These are phyloP conservation scores for Coniella vitis DNA, from an alignment of 2,329 filamentous ascomycete genomes.

Conservation along the genomic window DNA sequence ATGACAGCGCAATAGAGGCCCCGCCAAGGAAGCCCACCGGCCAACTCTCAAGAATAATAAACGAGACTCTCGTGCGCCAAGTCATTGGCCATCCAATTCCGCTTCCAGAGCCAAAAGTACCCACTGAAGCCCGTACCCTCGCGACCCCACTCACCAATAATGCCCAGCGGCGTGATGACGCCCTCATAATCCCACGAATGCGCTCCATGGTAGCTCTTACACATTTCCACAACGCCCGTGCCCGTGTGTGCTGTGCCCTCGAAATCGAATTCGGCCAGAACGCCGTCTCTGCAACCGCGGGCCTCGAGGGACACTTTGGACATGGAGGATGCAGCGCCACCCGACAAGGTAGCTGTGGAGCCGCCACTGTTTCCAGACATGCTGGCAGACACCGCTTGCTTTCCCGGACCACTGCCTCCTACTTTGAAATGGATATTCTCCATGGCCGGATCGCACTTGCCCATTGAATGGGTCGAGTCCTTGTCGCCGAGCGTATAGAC, in stretches of 20 bases:
- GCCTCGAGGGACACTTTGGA: slow-evolving; percentile 13
- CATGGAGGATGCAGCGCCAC: background rate
- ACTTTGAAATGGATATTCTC: slow-evolving; percentile 16
- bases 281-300: slow-evolving; percentile 10
- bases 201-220: slow-evolving; percentile 12
- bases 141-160: slow-evolving; percentile 25
- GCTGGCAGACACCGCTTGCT: background rate
- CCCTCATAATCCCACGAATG: slow-evolving; percentile 17
- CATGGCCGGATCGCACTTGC: slow-evolving; percentile 15
- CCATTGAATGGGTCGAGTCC: slow-evolving; percentile 5
- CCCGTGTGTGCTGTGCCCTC: slow-evolving; percentile 7
- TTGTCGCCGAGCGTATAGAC: slow-evolving; percentile 12
- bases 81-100: slow-evolving; percentile 14
- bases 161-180: slow-evolving; percentile 19
- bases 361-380: background rate
- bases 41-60: slow-evolving; percentile 9
- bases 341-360: background rate
- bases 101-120: slow-evolving; percentile 16
- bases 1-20: too few species aligned
- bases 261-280: slow-evolving; percentile 15
- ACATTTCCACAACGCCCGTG: slow-evolving; percentile 13
- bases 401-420: background rate
- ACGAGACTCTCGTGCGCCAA: slow-evolving; percentile 7
- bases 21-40: background rate
- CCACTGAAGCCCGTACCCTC: slow-evolving; percentile 13